A percentile compares a stretch with the other conserved stretches of the same genome.
phyloP scores from a whole-genome alignment of 2,329 filamentous ascomycete species.

The Coleophoma crateriformis region DNA sequence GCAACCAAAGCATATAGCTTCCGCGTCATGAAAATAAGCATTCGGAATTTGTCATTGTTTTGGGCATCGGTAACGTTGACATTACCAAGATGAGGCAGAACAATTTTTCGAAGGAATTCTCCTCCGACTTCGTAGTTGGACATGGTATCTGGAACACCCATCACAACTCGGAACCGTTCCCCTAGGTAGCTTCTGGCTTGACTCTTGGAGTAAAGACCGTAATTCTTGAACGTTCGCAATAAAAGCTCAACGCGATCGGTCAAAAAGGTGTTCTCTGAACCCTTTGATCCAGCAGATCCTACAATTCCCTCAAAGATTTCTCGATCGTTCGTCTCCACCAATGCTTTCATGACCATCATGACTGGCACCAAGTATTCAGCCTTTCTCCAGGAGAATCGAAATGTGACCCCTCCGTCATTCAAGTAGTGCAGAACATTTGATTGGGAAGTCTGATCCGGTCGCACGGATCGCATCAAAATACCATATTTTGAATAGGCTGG shows the following conservation, averaged over 20 bases:
- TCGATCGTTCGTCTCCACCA: constrained; percentile 92
- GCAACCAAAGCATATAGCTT: constrained; percentile 93
- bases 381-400: constrained; percentile 97
- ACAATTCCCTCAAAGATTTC: constrained; percentile 95
- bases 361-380: constrained; percentile 94
- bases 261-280: constrained; percentile 82
- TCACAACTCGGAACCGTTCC: constrained; percentile 82
- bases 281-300: constrained; percentile 69
- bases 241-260: constrained; percentile 91
- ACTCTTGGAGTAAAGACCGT: constrained; percentile 73
- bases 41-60: constrained; percentile 86
- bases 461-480: constrained; percentile 85
- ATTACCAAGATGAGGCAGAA: constrained; percentile 86
- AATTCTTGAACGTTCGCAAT: constrained; percentile 87
- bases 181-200: constrained; percentile 85
- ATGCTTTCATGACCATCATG: constrained; percentile 93
- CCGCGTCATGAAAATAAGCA: constrained; percentile 91
- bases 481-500: constrained; percentile 83
- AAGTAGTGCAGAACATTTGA: constrained; percentile 97
- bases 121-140: constrained; percentile 84
- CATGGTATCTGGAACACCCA: constrained; percentile 78
- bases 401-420: constrained; percentile 91
- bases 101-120: constrained; percentile 84
- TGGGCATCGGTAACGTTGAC: constrained; percentile 77
- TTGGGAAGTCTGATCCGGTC: constrained; percentile 96